phyloP scores from a whole-genome alignment of 306 rosid species.

The Cicer chorassanicum region DNA sequence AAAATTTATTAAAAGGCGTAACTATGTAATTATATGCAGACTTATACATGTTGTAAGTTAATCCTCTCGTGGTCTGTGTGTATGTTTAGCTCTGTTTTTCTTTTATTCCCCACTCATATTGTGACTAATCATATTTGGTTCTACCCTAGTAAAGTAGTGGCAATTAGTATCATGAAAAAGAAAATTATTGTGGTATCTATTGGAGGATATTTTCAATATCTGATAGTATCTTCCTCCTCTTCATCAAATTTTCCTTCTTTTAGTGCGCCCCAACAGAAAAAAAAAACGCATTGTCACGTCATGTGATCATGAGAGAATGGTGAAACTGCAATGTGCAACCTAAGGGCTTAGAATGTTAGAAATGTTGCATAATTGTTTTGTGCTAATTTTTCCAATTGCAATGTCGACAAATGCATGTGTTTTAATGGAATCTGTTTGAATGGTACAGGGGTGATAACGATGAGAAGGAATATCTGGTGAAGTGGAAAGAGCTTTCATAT shows the following conservation, averaged over 20 bases:
- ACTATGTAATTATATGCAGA: neutral
- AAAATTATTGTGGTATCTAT: conserved; percentile 12
- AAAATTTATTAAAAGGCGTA: conserved; percentile 11
- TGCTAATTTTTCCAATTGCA: neutral
- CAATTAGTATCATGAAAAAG: neutral
- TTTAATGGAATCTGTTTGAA: conserved; percentile 44
- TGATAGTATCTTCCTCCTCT: conserved; percentile 6
- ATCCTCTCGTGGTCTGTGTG: neutral
- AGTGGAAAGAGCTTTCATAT: conserved; percentile 95
- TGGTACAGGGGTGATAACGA: conserved; percentile 74
- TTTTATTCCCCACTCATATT: neutral
- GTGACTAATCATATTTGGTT: conserved; percentile 18
- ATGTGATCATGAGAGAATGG: conserved; percentile 8
- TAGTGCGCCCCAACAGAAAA: neutral
- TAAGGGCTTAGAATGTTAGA: conserved; percentile 2
- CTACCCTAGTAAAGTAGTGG: conserved; percentile 8
- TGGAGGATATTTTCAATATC: conserved; percentile 29
- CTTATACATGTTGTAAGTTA: neutral
- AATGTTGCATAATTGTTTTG: conserved; percentile 19
- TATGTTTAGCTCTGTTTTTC: conserved; percentile 22
- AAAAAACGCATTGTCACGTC: neutral
- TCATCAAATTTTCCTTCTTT: neutral
- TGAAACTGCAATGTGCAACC: conserved; percentile 36
- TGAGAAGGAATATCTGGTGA: conserved; percentile 85
- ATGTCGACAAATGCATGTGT: conserved; percentile 23